phyloP scores from a whole-genome alignment of 106 monocot genomes.

The Allium fistulosum region DNA sequence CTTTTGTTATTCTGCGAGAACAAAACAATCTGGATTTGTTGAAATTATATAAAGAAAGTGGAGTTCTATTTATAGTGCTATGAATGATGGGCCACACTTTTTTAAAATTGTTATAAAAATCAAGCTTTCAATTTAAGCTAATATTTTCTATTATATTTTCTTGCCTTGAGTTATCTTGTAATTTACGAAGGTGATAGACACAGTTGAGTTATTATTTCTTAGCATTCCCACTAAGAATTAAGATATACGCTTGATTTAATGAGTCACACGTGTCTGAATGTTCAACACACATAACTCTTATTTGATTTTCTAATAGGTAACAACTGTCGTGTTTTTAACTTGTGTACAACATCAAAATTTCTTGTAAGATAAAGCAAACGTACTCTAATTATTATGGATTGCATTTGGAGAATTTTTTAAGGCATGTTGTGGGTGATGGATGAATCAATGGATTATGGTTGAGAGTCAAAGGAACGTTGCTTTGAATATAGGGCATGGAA shows the following conservation, averaged over 20 bases:
- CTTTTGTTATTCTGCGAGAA: background rate
- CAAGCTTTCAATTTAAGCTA: background rate
- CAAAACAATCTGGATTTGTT: background rate
- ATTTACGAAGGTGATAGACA: no score
- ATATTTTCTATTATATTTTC: background rate
- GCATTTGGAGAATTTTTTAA: background rate
- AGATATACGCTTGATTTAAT: no score
- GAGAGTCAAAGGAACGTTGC: slow-evolving; percentile 8
- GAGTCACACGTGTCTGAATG: no score
- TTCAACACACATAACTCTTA: no score
- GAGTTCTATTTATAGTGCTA: background rate
- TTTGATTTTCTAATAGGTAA: background rate
- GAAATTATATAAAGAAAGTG: slow-evolving; percentile 1
- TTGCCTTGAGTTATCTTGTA: background rate
- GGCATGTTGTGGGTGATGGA: background rate
- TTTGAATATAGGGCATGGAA: slow-evolving; percentile 3
- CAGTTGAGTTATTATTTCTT: no score
- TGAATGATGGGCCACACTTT: background rate
- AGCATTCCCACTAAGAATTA: no score
- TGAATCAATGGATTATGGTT: background rate
- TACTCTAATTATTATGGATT: background rate
- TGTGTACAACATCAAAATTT: background rate
- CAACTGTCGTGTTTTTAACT: background rate
- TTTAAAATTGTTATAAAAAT: background rate
- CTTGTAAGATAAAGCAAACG: background rate